Conservation (phyloP, 2,329 filamentous ascomycete genomes). For the Colletotrichum spinosum region DNA sequence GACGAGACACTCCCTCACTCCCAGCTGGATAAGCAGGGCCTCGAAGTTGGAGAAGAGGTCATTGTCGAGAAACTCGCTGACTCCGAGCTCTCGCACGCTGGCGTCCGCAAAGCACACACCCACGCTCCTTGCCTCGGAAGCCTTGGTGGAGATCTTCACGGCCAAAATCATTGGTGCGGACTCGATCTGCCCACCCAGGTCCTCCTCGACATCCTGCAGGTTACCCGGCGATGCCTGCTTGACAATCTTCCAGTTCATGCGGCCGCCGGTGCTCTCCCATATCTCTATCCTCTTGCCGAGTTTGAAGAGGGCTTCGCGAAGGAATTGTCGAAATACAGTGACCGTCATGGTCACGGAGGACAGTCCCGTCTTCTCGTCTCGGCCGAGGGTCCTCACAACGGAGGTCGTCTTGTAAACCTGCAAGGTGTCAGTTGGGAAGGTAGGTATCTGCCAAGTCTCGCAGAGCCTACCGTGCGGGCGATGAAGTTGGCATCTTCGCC, state of each 20-base stretch:
- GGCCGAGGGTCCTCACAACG: conserved; percentile 89
- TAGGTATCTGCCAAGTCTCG: background rate
- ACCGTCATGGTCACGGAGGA: conserved; percentile 95
- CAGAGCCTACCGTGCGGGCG: conserved; percentile 72
- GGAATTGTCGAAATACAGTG: conserved; percentile 95
- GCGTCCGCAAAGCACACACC: conserved; percentile 99
- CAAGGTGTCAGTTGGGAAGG: conserved; percentile 2
- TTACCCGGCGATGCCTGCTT: conserved; percentile 97
- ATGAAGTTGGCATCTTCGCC: conserved; percentile 87
- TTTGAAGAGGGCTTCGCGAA: conserved; percentile 92
- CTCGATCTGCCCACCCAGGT: conserved; percentile 87
- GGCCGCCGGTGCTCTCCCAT: conserved; percentile 79
- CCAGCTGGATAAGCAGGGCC: conserved; percentile 93
- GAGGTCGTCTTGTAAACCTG: conserved; percentile 98
- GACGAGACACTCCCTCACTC: conserved; percentile 93
- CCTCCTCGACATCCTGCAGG: conserved; percentile 95
- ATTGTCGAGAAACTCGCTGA: conserved; percentile 99
- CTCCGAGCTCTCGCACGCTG: conserved; percentile 92
- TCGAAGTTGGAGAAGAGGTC: conserved; percentile 99
- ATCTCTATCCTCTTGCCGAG: conserved; percentile 93
- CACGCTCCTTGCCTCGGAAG: conserved; percentile 84
- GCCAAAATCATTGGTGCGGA: conserved; percentile 94
- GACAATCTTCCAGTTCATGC: conserved; percentile 90
- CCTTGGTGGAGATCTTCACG: conserved; percentile 92
- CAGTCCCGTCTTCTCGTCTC: conserved; percentile 84